Evolutionary conservation across 768 basidiomycete genomes (phyloP).

Genomic region (Mycena galericulata): DNA sequence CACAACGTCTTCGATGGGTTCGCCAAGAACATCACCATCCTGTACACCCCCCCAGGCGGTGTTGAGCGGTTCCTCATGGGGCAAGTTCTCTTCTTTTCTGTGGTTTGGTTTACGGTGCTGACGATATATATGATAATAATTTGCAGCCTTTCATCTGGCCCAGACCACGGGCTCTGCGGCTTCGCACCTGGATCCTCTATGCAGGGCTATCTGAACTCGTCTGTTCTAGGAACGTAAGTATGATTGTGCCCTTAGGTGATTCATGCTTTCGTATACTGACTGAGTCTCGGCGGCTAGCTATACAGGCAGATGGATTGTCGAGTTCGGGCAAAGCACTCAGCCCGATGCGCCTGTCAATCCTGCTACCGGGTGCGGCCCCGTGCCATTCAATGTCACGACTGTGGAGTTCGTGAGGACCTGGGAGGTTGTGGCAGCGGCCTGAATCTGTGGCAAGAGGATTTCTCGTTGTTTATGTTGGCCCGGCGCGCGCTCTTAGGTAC

Average conservation of each 20-base stretch:
- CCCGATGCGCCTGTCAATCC: conserved; percentile 23
- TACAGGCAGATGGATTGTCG: conserved; percentile 23
- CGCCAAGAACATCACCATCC: conserved; percentile 9
- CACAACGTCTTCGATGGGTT: conserved; percentile 15
- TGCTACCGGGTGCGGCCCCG: conserved; percentile 18
- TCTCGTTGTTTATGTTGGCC: not conserved
- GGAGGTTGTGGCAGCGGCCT: conserved; percentile 21
- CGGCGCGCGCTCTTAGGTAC: conserved; percentile 10
- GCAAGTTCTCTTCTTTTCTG: conserved; percentile 18
- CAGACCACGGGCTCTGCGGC: conserved; percentile 15
- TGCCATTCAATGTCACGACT: conserved; percentile 20
- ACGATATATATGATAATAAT: conserved; percentile 2
- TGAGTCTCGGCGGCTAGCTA: conserved; percentile 8
- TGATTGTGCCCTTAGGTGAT: not conserved
- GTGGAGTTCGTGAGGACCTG: conserved; percentile 22
- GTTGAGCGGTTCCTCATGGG: conserved; percentile 2
- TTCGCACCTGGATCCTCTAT: not conserved
- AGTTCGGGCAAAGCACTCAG: conserved; percentile 21
- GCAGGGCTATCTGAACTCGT: not conserved
- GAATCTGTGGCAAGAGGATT: conserved; percentile 3
- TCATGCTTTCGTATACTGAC: conserved; percentile 7
- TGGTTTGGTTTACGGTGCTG: conserved; percentile 1
- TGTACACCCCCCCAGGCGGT: conserved; percentile 17
- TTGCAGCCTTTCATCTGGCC: not conserved
- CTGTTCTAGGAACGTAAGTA: conserved; percentile 24